Evolutionary conservation across 192 early-diverging fungal genomes (phyloP).

Genomic region (Backusella luteola): DNA sequence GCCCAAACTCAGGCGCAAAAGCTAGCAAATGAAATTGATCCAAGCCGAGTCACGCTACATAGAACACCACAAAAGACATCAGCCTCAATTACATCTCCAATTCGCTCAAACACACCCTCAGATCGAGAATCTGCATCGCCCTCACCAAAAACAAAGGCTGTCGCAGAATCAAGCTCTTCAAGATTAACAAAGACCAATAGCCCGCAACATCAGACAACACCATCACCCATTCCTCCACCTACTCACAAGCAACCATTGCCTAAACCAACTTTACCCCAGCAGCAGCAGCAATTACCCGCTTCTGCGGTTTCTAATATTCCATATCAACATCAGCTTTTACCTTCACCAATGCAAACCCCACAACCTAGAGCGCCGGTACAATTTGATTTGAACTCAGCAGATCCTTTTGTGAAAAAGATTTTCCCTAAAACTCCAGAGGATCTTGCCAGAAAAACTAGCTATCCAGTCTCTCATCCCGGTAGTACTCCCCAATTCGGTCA

Average conservation of each 20-base stretch:
- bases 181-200: not conserved
- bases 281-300: not conserved
- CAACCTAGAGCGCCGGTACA: not conserved
- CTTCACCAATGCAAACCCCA: not conserved
- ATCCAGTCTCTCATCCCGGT: not conserved
- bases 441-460: not conserved
- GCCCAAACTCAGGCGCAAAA: not conserved
- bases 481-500: not conserved
- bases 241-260: not conserved
- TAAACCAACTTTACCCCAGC: not conserved
- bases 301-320: not conserved
- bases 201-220: not conserved
- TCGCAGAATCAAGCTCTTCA: not conserved
- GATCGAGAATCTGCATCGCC: not conserved
- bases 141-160: not conserved
- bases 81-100: not conserved
- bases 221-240: not conserved
- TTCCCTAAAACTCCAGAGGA: not conserved
- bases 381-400: not conserved
- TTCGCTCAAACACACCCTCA: not conserved
- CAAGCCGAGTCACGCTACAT: not conserved
- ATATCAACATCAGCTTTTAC: not conserved
- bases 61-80: not conserved
- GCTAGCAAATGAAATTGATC: not conserved
- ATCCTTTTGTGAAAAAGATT: not conserved